A percentile compares a stretch with the other conserved stretches of the same genome.
Conservation (phyloP, 1,139 yeast genomes). For the Nakaseomyces sp. region DNA sequence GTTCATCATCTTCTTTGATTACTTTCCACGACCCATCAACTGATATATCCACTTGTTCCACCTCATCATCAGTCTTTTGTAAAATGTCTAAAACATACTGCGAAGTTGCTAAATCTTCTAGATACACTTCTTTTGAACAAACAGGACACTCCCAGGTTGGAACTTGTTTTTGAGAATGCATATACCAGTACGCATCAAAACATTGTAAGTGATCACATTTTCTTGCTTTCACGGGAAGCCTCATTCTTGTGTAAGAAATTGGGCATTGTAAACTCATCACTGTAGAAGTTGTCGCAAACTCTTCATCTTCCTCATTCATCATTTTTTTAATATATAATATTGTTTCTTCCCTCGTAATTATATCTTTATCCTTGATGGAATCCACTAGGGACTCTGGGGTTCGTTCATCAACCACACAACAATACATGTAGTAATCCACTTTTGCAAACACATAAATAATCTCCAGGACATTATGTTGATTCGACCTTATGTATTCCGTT, state of each 20-base stretch:
- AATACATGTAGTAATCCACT: constrained; percentile 39
- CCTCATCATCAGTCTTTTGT: constrained; percentile 36
- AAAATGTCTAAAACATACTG: constrained; percentile 52
- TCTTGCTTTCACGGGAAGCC: constrained; percentile 49
- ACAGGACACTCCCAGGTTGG: constrained; percentile 67
- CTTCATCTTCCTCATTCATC: constrained; percentile 42
- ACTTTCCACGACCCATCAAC: constrained; percentile 54
- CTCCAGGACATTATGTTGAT: constrained; percentile 37
- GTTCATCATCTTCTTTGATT: constrained; percentile 21
- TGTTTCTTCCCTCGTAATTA: constrained; percentile 43
- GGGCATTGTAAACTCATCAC: constrained; percentile 56
- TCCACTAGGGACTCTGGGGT: constrained; percentile 35
- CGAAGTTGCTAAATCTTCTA: constrained; percentile 48
- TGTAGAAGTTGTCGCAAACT: constrained; percentile 47
- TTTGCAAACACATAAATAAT: constrained; percentile 47
- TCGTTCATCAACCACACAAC: constrained; percentile 46
- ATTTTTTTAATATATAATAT: constrained; percentile 35
- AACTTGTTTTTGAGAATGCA: constrained; percentile 53
- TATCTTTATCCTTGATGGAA: constrained; percentile 35
- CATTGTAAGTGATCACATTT: constrained; percentile 63
- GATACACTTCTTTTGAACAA: constrained; percentile 39
- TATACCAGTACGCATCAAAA: constrained; percentile 55
- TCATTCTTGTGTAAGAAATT: constrained; percentile 49
- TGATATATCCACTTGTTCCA: constrained; percentile 47
- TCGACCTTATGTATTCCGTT: constrained; percentile 36